phyloP scores from a whole-genome alignment of 2,329 filamentous ascomycete genomes.

The Curvularia eragrostidis region DNA sequence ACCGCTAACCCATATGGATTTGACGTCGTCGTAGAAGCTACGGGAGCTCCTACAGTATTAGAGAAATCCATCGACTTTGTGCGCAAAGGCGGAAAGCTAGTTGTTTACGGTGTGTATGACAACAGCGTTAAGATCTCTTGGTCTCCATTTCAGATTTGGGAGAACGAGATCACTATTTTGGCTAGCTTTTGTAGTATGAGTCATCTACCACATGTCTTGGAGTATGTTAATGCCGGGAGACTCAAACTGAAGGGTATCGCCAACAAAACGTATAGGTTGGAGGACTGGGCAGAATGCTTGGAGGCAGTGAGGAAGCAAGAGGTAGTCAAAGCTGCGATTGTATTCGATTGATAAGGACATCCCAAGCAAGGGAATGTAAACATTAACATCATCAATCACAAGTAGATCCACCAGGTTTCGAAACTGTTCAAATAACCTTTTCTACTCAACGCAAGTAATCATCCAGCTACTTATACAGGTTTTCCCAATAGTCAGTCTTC shows the following conservation, averaged over 20 bases:
- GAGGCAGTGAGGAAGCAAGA: slow-evolving; percentile 75
- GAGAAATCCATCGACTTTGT: slow-evolving; percentile 76
- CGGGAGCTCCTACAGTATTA: slow-evolving; percentile 71
- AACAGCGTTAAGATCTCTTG: slow-evolving; percentile 68
- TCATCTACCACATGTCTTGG: slow-evolving; percentile 36
- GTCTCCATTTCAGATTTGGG: slow-evolving; percentile 74
- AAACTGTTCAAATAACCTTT: too few relatives aligned
- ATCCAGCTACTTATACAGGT: not conserved
- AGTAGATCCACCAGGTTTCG: too few relatives aligned
- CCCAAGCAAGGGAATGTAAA: not conserved
- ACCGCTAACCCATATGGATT: slow-evolving; percentile 73
- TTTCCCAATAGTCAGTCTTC: slow-evolving; percentile 15
- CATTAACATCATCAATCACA: not conserved
- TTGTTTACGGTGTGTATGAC: slow-evolving; percentile 75
- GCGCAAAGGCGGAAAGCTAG: slow-evolving; percentile 72
- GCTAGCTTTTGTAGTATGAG: slow-evolving; percentile 73
- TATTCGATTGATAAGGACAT: slow-evolving; percentile 59
- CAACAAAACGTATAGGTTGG: slow-evolving; percentile 75
- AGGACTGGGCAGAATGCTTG: slow-evolving; percentile 73
- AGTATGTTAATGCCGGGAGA: slow-evolving; percentile 63
- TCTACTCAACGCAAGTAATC: too few relatives aligned
- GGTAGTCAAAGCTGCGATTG: slow-evolving; percentile 76
- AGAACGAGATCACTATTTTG: slow-evolving; percentile 73
- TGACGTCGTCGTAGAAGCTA: slow-evolving; percentile 75
- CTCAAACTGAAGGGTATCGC: slow-evolving; percentile 72